Conservation (phyloP, 768 basidiomycete species). For the Rhizopogon salebrosus region DNA sequence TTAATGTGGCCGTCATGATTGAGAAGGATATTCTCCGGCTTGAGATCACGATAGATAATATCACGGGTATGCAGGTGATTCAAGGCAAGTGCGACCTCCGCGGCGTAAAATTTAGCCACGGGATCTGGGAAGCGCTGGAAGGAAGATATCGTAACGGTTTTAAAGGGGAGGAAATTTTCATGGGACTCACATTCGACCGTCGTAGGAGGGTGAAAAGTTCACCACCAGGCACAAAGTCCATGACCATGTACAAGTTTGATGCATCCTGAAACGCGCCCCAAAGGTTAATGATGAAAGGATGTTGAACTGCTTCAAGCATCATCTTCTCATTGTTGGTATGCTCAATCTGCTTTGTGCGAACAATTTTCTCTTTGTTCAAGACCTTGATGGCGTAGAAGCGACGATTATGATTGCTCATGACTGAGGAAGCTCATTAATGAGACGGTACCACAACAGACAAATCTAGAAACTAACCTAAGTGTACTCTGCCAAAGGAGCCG, state of each 20-base stretch:
- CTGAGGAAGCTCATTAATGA: constrained; percentile 34
- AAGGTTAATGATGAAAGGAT: constrained; percentile 93
- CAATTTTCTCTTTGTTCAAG: constrained; percentile 87
- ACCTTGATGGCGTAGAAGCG: constrained; percentile 97
- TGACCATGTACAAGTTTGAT: constrained; percentile 94
- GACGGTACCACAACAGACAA: constrained; percentile 8
- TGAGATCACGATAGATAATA: constrained; percentile 96
- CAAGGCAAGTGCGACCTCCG: constrained; percentile 90
- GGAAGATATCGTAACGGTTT: constrained; percentile 6
- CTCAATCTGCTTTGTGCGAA: constrained; percentile 90
- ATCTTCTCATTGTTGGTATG: constrained; percentile 94
- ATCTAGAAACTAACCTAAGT: constrained; percentile 51
- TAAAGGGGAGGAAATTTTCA: constrained; percentile 10
- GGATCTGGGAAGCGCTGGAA: constrained; percentile 88
- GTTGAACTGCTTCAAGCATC: constrained; percentile 80
- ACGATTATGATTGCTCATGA: constrained; percentile 89
- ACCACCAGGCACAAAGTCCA: constrained; percentile 95
- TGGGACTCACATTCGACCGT: constrained; percentile 70
- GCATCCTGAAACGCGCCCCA: constrained; percentile 95
- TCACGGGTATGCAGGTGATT: constrained; percentile 82
- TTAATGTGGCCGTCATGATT: constrained; percentile 96
- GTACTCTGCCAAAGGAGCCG: constrained; percentile 96
- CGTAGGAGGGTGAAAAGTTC: constrained; percentile 93
- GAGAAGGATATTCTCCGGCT: constrained; percentile 94
- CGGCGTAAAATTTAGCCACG: constrained; percentile 96